These are phyloP conservation scores for Cordyceps cateniannulata DNA, from an alignment of 2,329 filamentous ascomycete species.

Conservation along the genomic window DNA sequence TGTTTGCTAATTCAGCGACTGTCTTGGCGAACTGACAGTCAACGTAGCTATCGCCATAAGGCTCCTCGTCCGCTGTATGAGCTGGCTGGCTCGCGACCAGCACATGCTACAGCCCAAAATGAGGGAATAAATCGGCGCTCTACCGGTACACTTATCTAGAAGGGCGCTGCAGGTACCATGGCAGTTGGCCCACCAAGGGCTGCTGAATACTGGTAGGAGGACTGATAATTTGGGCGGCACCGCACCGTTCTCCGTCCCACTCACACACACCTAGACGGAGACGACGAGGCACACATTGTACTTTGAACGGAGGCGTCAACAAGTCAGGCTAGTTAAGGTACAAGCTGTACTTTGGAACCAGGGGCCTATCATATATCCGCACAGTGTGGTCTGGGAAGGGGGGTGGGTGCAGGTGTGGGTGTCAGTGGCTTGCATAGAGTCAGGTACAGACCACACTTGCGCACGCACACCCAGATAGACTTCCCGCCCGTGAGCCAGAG, in stretches of 20 bases:
- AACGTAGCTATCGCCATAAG: neutral
- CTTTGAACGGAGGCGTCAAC: too few species aligned
- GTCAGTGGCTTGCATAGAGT: conserved; percentile 6
- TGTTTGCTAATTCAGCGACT: too few species aligned
- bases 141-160: neutral
- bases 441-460: conserved; percentile 5
- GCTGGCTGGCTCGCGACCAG: neutral
- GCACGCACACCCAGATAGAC: conserved; percentile 5
- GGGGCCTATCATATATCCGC: neutral
- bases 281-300: neutral
- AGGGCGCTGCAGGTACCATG: conserved; percentile 1
- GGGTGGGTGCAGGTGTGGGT: neutral
- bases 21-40: too few species aligned
- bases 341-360: neutral
- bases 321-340: conserved; percentile 7
- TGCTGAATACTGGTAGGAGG: neutral
- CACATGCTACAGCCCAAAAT: neutral
- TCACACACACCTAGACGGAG: neutral
- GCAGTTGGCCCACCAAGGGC: neutral
- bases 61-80: neutral
- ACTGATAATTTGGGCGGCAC: neutral
- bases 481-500: neutral
- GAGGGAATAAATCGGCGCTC: conserved; percentile 1
- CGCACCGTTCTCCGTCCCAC: conserved; percentile 4
- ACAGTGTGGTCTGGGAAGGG: conserved; percentile 8